Evolutionary conservation across 2,329 filamentous ascomycete genomes (phyloP).

Genomic region (Xylaria sp.): DNA sequence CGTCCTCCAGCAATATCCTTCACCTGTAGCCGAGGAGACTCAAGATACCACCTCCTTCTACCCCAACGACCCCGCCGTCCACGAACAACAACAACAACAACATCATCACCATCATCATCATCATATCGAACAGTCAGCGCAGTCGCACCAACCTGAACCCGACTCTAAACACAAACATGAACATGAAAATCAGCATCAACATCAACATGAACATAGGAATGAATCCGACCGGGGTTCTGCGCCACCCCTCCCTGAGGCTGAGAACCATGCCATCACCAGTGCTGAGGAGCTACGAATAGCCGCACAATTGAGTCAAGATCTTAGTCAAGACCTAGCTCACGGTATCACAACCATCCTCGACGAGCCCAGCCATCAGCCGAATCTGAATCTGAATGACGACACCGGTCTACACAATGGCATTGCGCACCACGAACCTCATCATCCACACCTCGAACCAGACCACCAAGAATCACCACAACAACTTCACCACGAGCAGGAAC

Average conservation of each 20-base stretch:
- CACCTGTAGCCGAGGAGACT: constrained; percentile 59
- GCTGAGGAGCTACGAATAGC: constrained; percentile 68
- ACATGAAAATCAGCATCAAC: constrained; percentile 45
- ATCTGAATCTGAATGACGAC: constrained; percentile 57
- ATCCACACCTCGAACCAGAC: constrained; percentile 37
- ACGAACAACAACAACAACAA: constrained; percentile 38
- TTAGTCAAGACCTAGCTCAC: constrained; percentile 63
- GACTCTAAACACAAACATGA: constrained; percentile 29
- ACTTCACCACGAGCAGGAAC: constrained; percentile 7
- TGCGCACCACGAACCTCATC: constrained; percentile 53
- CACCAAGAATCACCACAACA: constrained; percentile 8
- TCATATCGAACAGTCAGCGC: constrained; percentile 42
- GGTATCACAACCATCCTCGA: constrained; percentile 60
- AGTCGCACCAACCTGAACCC: constrained; percentile 41
- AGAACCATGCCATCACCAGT: constrained; percentile 56
- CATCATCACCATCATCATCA: constrained; percentile 35
- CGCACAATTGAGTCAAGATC: constrained; percentile 66
- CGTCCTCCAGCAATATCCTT: constrained; percentile 59
- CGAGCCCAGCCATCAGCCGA: constrained; percentile 44
- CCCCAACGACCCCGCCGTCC: constrained; percentile 40
- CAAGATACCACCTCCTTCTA: constrained; percentile 60
- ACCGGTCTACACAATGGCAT: constrained; percentile 55
- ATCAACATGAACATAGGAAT: constrained; percentile 44
- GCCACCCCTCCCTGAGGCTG: constrained; percentile 56
- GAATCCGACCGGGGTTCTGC: constrained; percentile 43